Evolutionary conservation across 2,329 filamentous ascomycete genomes (phyloP), one percentile per base, ranked within the genome.

Genomic region (Microcyclospora tardicrescens): DNA sequence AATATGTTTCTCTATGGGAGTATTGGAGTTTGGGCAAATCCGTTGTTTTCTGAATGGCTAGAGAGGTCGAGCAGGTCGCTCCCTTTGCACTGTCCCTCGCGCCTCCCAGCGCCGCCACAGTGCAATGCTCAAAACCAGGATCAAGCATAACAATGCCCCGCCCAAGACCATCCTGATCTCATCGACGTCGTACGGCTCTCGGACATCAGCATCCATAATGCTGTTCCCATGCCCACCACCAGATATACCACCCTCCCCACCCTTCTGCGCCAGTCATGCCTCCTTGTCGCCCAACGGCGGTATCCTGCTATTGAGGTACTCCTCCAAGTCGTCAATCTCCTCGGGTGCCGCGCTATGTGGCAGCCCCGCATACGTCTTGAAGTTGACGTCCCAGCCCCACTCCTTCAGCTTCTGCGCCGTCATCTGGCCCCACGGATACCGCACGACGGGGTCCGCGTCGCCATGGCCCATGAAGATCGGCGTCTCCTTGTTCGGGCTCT

Each of bases 391-490:
- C 59, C 79, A 81, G 1, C 84, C 84, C 59, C 79, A 62, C 30
- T 73, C 71, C 59, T 75, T 78, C 37, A 96, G 63, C 42, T 71
- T 58, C 31, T 84, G 70, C 2, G 72, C 75, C 16, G 82, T 85
- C 61, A 68, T 59, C 57, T 75, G 63, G 11, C 84, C 89, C 61
- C 82, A 80, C 40, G 72, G 64, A 33, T 77, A 72, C 49, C 69
- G 71, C 8, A 95, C 82, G 2, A 94, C 65, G 11, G 71, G 71
- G 59, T 98, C 89, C 1, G 63, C 64, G 44, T 79, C 73, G n/a
- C 91, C 91, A 52, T 96, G 91, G 10, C 75, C 85, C 78, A 95
- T 81, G 61, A 91, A 84, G 45, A 96, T 77, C 1, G 83, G 82
- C 1, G 85, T 94, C 31, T 81, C 68, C 60, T 57, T 52, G 39